Evolutionary conservation across 495 filamentous ascomycete genomes (phyloP), one percentile per base, ranked within the genome.

Genomic region (Pyrenula aspistea): DNA sequence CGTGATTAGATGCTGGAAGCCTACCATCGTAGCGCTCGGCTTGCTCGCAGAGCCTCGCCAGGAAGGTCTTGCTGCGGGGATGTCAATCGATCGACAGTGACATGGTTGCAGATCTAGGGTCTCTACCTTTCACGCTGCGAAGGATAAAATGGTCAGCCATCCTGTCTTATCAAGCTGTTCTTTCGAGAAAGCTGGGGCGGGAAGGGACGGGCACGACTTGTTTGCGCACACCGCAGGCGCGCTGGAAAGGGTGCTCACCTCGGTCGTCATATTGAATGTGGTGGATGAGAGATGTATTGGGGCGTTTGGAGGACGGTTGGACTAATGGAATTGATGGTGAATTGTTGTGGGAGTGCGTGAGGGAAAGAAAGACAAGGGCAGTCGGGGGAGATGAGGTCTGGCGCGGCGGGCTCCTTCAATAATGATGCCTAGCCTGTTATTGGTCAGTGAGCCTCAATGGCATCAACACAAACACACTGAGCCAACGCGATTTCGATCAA

Each of bases 31-130:
- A 99, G 72, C 93, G 93, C 83, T 99, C 93, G 69, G 93, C 93
- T 86, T 99, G 93, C 88, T 99, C 93, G 82, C 93, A 97, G 71
- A 99, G 89, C 79, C 93, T 85, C 69, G 93, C 93, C 71, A 99
- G 89, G 82, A 99, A 99, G 66, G 93, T 99, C 86, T 99, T 97
- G 88, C 94, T 98, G 74, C 68, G 71, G 60, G 61, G 68, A 56
- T 59, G 70, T 68, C 49, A 63, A 59, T 58, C 54, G 53, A 51
- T 60, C 59, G 57, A 54, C 11, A 42, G 56, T 58, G 60, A 57
- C 53, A 58, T 61, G 57, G 56, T 59, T 50, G 57, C 58, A 61
- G 63, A 59, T 21, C 42, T 56, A 56, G 54, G 42, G 60, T 64
- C 59, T 70, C 70, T 82, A 95, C 90, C 86, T 94, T 74, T 95